Conservation (phyloP, 116 monocot genomes). For the Phalaenopsis hybrid region DNA sequence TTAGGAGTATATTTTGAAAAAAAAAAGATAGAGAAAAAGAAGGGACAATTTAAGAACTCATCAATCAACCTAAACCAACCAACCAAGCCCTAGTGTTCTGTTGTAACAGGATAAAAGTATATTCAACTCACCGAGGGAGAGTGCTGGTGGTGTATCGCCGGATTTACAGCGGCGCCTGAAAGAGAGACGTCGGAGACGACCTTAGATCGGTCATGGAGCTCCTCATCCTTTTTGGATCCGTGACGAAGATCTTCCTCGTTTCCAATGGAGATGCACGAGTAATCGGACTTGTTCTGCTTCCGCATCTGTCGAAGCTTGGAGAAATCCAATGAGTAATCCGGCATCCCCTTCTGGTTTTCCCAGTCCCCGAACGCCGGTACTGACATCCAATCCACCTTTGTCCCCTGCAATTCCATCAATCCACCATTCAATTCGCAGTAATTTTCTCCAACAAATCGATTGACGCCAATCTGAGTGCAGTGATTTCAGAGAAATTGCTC, state of each 20-base stretch:
- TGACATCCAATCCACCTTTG: slow-evolving; percentile 32
- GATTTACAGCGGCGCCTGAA: not conserved
- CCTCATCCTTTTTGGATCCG: slow-evolving; percentile 25
- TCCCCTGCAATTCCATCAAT: slow-evolving; percentile 2
- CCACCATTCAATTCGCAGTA: not conserved
- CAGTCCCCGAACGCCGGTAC: slow-evolving; percentile 55
- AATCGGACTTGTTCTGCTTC: slow-evolving; percentile 41
- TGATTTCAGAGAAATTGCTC: not conserved
- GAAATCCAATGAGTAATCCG: slow-evolving; percentile 53
- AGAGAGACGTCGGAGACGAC: not conserved
- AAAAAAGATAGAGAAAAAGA: no score
- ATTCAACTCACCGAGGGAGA: slow-evolving; percentile 1
- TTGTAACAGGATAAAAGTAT: not conserved
- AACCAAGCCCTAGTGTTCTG: no score
- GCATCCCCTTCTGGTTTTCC: slow-evolving; percentile 48
- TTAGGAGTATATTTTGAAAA: not conserved
- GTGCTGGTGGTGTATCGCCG: not conserved
- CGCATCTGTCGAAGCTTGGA: slow-evolving; percentile 45
- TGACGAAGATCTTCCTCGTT: slow-evolving; percentile 34
- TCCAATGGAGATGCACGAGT: slow-evolving; percentile 32
- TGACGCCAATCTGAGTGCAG: not conserved
- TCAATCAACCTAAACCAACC: no score
- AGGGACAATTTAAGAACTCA: no score
- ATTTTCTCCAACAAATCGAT: not conserved
- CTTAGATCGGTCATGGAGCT: slow-evolving; percentile 14